Base-by-base conservation (phyloP, 2,329 filamentous ascomycete genomes). In the Rosellinia necatrix region DNA sequence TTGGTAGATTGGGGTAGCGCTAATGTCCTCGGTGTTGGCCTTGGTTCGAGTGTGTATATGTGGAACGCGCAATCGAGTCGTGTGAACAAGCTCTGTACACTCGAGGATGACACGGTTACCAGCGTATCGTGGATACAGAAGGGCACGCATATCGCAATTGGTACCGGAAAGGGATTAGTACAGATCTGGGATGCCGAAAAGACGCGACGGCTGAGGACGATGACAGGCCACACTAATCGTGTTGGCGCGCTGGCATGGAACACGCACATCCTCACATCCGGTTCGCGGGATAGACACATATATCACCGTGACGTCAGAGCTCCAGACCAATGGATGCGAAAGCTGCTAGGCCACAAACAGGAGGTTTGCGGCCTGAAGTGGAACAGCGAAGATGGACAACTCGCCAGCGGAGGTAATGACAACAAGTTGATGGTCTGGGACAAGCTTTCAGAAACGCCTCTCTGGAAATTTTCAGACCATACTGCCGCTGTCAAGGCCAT, bases 351-450 rank as follows among this genome's bases (percentile, higher is more conserved):
- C 6, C 94, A 99, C 74, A 99, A 97, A 73, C 94, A 99, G 75
- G 94, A 99, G 75, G 91, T 99, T 10, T 99, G 94, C 70, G 94
- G 94, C 7, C 77, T 99, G 47, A 92, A 92, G 67, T 99, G 94
- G 94, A 99, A 99, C 68, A 90, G 90, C 54, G 92, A 97, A 65
- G 93, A 97, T 67, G 90, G 92, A 4, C 94, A 99, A 72, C 81
- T 99, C 22, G 94, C 94, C 10, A 96, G 91, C 52, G 94, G 94
- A 46, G 94, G 94, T 5, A 99, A 99, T 73, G 94, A 99, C 77
- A 99, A 99, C 77, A 97, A 97, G 72, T 81, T 99, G 41, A 94
- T 97, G 84, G 92, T 99, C 21, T 99, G 94, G 94, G 94, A 99
- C 68, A 96, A 96, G 71, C 81, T 97, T 56, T 91, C 87, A n/a